These are phyloP conservation scores for Aspergillus sojae DNA, from an alignment of 2,329 filamentous ascomycete genomes.

Conservation along the genomic window DNA sequence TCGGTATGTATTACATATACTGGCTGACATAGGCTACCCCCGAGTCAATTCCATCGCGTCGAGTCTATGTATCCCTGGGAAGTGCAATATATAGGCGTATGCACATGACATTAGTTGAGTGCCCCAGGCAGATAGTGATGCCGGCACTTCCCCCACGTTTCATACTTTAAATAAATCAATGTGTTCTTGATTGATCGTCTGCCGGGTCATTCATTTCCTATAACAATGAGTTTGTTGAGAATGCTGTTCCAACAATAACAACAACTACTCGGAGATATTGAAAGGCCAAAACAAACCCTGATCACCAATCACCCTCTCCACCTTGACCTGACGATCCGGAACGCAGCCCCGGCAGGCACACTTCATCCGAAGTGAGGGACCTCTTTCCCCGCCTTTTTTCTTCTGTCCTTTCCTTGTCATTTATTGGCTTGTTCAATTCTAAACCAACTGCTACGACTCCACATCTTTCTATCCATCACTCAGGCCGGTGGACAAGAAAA, in stretches of 20 bases:
- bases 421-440: background rate
- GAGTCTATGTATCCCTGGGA: background rate
- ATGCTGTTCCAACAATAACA: background rate
- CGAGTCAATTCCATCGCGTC: background rate
- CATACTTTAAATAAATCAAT: background rate
- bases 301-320: background rate
- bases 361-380: background rate
- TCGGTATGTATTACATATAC: background rate
- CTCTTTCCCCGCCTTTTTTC: slow-evolving; percentile 6
- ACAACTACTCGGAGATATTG: background rate
- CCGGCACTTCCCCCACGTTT: background rate
- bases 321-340: slow-evolving; percentile 15
- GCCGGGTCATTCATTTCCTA: background rate
- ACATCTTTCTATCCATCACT: background rate
- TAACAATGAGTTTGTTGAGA: background rate
- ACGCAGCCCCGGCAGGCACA: background rate
- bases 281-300: background rate
- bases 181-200: background rate
- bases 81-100: background rate
- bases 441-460: background rate
- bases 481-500: background rate
- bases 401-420: background rate
- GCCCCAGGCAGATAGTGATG: background rate
- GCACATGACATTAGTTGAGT: background rate
- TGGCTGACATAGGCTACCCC: background rate